These are phyloP conservation scores for Filosporella fistucella DNA, from an alignment of 495 filamentous ascomycete species.

Conservation along the genomic window DNA sequence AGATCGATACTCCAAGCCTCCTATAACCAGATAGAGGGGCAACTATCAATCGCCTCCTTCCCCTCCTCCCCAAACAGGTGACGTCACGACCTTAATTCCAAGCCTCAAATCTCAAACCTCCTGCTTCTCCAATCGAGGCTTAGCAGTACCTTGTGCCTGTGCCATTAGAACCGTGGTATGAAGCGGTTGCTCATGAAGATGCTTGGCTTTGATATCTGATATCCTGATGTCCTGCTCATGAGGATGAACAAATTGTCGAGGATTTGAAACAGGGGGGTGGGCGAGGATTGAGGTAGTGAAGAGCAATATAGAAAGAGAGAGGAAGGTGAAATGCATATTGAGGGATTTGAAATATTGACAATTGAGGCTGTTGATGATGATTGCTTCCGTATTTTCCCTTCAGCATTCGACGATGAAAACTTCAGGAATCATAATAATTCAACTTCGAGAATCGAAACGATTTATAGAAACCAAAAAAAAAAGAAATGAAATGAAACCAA, in stretches of 20 bases:
- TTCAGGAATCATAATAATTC: background rate
- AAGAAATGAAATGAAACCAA: too few relatives aligned
- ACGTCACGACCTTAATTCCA: slow-evolving; percentile 2
- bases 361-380: too few relatives aligned
- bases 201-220: background rate
- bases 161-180: slow-evolving; percentile 17
- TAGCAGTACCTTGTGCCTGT: background rate
- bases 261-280: slow-evolving; percentile 4
- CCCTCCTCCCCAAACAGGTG: background rate
- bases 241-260: background rate
- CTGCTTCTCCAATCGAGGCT: background rate
- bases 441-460: background rate
- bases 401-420: too few relatives aligned
- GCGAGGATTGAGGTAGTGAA: background rate
- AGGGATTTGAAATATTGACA: background rate
- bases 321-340: background rate
- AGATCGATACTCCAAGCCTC: background rate
- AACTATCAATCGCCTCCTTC: background rate
- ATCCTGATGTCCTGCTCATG: background rate
- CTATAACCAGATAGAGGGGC: background rate
- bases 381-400: too few relatives aligned
- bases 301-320: background rate
- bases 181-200: background rate
- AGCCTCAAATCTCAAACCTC: background rate
- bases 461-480: background rate